Evolutionary conservation across 108 stramenopile genomes (phyloP).

Genomic region (Aureococcus anophagefferens): DNA sequence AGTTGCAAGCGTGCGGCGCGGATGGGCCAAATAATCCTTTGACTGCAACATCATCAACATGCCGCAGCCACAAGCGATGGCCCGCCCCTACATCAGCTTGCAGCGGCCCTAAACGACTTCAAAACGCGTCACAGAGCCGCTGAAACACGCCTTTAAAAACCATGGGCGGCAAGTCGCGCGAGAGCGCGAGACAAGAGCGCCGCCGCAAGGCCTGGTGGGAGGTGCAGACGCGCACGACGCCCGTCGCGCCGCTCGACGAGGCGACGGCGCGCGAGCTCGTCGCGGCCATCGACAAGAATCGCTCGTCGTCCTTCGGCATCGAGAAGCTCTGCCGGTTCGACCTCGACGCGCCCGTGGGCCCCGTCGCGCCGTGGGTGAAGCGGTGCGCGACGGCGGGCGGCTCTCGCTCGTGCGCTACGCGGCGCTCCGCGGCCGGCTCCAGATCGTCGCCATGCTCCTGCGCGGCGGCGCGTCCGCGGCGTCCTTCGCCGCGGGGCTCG

Average conservation of each 20-base stretch:
- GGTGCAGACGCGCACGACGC: neutral
- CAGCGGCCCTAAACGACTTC: too few relatives aligned
- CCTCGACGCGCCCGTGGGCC: neutral
- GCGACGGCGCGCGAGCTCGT: neutral
- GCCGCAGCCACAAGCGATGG: too few relatives aligned
- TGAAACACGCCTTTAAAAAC: too few relatives aligned
- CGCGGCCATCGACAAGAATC: neutral
- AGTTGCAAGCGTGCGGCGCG: too few relatives aligned
- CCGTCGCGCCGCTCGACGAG: neutral
- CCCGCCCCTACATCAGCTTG: too few relatives aligned
- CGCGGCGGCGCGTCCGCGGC: neutral
- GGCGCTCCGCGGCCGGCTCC: neutral
- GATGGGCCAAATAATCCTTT: too few relatives aligned
- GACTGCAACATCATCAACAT: too few relatives aligned
- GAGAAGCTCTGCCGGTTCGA: neutral
- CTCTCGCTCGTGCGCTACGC: neutral
- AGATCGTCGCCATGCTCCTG: neutral
- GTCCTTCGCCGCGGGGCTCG: neutral
- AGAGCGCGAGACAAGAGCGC: neutral
- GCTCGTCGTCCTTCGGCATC: neutral
- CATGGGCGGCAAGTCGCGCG: neutral
- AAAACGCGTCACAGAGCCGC: too few relatives aligned
- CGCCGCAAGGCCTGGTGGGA: neutral
- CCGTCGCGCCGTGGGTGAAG: neutral
- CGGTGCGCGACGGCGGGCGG: neutral